phyloP scores from a whole-genome alignment of 2,329 filamentous ascomycete genomes.

The Verticillium klebahnii region DNA sequence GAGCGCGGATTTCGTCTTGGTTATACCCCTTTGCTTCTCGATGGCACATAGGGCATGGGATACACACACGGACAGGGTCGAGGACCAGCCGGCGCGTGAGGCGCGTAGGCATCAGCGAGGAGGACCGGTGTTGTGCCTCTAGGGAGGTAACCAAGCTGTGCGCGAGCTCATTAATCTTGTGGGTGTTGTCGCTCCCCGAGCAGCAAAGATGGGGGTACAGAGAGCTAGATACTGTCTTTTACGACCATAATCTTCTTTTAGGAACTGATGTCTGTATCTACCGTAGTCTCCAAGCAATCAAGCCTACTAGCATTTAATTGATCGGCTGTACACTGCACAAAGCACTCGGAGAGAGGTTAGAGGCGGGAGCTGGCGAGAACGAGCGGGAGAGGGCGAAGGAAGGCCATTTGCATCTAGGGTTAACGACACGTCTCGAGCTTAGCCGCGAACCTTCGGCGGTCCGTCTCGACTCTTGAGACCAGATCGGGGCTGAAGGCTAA shows the following conservation, averaged over 20 bases:
- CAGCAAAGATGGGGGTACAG: neutral
- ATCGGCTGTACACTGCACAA: neutral
- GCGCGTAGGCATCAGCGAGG: neutral
- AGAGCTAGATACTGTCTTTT: neutral
- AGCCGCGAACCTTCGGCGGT: neutral
- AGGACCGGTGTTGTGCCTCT: neutral
- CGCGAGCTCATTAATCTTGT: neutral
- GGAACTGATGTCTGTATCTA: neutral
- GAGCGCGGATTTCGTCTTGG: neutral
- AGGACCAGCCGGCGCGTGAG: neutral
- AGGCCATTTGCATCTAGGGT: no score
- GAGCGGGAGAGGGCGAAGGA: neutral
- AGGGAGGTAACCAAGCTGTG: neutral
- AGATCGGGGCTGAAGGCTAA: neutral
- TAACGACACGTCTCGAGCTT: neutral
- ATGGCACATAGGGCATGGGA: neutral
- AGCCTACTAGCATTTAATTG: neutral
- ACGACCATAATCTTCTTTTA: neutral
- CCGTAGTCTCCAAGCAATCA: neutral
- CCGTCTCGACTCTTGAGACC: neutral
- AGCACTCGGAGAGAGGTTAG: neutral
- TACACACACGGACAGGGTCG: neutral
- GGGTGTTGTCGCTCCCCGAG: neutral
- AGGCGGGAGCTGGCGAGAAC: neutral
- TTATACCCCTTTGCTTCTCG: neutral